Conservation (phyloP, 345 rosid genomes). For the Geranium rotundifolium region DNA sequence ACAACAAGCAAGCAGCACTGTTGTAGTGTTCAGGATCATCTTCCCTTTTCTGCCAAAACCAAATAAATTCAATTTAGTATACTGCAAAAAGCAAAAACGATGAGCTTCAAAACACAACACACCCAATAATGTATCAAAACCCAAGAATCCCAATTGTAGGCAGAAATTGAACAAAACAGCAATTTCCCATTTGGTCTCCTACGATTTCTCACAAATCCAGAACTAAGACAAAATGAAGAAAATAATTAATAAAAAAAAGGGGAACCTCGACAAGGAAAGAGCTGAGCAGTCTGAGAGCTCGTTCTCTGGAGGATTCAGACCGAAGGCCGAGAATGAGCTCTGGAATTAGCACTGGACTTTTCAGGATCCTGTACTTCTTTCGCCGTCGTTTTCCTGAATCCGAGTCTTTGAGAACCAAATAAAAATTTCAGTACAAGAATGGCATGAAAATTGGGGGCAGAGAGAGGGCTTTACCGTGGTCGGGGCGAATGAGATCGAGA, state of each 20-base stretch:
- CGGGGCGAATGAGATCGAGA: not conserved
- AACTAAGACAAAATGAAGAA: not conserved
- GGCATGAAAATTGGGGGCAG: not conserved
- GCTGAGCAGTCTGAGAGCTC: slow-evolving; percentile 10
- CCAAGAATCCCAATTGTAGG: too few relatives aligned
- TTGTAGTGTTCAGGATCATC: slow-evolving; percentile 10
- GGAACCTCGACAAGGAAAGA: slow-evolving; percentile 9
- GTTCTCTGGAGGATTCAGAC: slow-evolving; percentile 3
- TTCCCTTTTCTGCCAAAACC: slow-evolving; percentile 9
- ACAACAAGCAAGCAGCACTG: slow-evolving; percentile 9
- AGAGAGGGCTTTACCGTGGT: slow-evolving; percentile 1
- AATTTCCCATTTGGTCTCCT: not conserved
- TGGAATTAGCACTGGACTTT: slow-evolving; percentile 10
- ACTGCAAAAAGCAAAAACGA: not conserved
- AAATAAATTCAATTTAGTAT: not conserved
- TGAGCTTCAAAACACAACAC: not conserved
- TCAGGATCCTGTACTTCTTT: slow-evolving; percentile 9
- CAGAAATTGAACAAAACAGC: not conserved
- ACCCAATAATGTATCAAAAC: not conserved
- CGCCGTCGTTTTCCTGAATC: slow-evolving; percentile 1
- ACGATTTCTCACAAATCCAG: not conserved
- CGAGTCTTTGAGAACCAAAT: not conserved
- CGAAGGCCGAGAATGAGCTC: slow-evolving; percentile 10
- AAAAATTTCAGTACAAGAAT: not conserved
- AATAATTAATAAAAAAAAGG: not conserved